Conservation (phyloP, 2,329 filamentous ascomycete species). For the Talaromyces rugulosus region DNA sequence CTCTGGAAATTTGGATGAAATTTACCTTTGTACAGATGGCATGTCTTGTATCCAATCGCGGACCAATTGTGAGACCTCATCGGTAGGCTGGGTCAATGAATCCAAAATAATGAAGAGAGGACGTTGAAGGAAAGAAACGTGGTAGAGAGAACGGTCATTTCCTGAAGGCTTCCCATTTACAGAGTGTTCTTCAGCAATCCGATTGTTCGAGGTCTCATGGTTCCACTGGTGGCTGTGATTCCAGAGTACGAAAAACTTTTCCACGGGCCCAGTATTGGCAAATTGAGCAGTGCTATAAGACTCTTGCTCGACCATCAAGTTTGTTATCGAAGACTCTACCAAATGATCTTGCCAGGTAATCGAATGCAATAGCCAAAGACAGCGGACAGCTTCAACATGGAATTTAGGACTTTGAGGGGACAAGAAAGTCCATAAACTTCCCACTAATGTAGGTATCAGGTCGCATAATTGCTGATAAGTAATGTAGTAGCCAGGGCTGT, state of each 20-base stretch:
- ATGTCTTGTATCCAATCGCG: conserved; percentile 70
- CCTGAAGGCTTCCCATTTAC: conserved; percentile 14
- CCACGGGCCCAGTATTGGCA: conserved; percentile 31
- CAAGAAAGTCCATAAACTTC: conserved; percentile 73
- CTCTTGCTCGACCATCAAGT: conserved; percentile 58
- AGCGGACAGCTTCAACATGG: conserved; percentile 86
- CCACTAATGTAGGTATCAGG: conserved; percentile 65
- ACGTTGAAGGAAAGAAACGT: conserved; percentile 65
- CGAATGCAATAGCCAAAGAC: conserved; percentile 79
- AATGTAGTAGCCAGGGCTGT: conserved; percentile 32
- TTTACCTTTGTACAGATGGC: conserved; percentile 48
- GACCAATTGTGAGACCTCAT: conserved; percentile 70
- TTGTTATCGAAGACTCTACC: conserved; percentile 73
- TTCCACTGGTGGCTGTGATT: conserved; percentile 39
- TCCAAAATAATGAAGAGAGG: conserved; percentile 81
- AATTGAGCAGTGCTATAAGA: conserved; percentile 21
- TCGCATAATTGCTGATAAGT: conserved; percentile 49
- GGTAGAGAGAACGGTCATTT: conserved; percentile 29
- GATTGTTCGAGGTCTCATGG: conserved; percentile 33
- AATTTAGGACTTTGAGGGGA: conserved; percentile 83
- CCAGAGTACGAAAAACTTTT: conserved; percentile 40
- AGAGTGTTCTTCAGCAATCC: conserved; percentile 20
- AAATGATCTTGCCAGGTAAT: conserved; percentile 65
- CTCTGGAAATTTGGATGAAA: conserved; percentile 16
- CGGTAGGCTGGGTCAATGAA: conserved; percentile 66